Base-by-base conservation (phyloP, 306 rosid genomes). In the Arachis hypogaea region DNA sequence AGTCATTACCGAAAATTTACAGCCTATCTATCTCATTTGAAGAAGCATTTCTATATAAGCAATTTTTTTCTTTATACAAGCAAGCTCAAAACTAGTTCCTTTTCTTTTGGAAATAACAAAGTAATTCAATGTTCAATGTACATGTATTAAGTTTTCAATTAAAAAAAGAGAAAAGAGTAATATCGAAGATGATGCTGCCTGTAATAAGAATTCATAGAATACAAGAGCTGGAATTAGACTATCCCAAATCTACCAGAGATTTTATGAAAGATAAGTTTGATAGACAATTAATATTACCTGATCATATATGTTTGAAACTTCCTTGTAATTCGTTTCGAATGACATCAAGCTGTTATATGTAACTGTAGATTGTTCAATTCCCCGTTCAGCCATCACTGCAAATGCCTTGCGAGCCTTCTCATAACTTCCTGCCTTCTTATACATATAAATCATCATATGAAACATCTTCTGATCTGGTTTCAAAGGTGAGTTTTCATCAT, bases 331-430 rank as follows among this genome's bases (percentile, higher is more conserved):
- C 59, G 88, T 84, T 84, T 92, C 97, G 69, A 87, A 89, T 16
- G 99, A 94, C 95, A 94, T 94, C 77, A 94, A 71, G 87, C 97
- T 92, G 83, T 90, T 94, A 74, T 85, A 89, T 77, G 99, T 94
- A 58, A 92, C 83, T 73, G 93, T 89, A 14, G 92, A 77, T 82
- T 78, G 97, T 28, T 77, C 89, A 57, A 92, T 81, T 75, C 99
- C 90, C 60, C 85, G 83, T 77, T 86, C 86, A 43, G 89, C 74
- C 99, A 89, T 94, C 74, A 92, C 38, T 45, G 96, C 76, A 73
- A 94, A 92, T 76, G 89, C 30, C 81, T 78, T 88, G 12, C 99
- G 90, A 81, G 99, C 97, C 74, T 92, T 88, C 54, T 88, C 95
- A 82, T 92, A 87, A 84, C 80, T 88, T 71, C 96, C 95, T 46